Evolutionary conservation across 1,139 yeast genomes (phyloP).

Genomic region (Nakaseomyces delphensis): DNA sequence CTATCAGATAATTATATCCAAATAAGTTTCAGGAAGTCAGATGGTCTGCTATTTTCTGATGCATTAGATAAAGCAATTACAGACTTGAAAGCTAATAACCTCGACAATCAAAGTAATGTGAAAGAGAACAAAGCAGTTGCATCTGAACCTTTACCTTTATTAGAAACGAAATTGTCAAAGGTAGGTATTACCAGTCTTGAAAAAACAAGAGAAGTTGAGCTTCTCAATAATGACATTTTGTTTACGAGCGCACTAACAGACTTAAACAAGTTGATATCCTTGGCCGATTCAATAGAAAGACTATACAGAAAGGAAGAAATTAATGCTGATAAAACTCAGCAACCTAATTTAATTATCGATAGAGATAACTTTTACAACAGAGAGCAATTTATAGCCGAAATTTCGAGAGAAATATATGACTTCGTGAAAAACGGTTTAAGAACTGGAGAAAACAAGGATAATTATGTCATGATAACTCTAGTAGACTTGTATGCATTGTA

Average conservation of each 20-base stretch:
- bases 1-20: slow-evolving; percentile 36
- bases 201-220: slow-evolving; percentile 45
- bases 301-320: slow-evolving; percentile 34
- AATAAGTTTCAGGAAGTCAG: slow-evolving; percentile 55
- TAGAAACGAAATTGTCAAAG: slow-evolving; percentile 19
- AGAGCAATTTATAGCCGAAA: slow-evolving; percentile 31
- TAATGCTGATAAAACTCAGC: slow-evolving; percentile 17
- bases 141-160: slow-evolving; percentile 19
- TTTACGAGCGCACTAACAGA: slow-evolving; percentile 68
- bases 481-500: slow-evolving; percentile 53
- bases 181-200: slow-evolving; percentile 69
- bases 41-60: slow-evolving; percentile 42
- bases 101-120: not conserved
- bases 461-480: slow-evolving; percentile 48
- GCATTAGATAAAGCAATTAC: slow-evolving; percentile 40
- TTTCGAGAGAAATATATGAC: slow-evolving; percentile 50
- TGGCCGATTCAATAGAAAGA: slow-evolving; percentile 64
- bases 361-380: slow-evolving; percentile 31
- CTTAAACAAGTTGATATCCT: slow-evolving; percentile 63
- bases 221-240: slow-evolving; percentile 53
- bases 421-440: slow-evolving; percentile 37
- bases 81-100: slow-evolving; percentile 32
- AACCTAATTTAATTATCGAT: slow-evolving; percentile 27
- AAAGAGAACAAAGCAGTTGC: slow-evolving; percentile 36
- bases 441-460: slow-evolving; percentile 34